These are phyloP conservation scores for Gossypium stocksii DNA, from an alignment of 345 rosid genomes.

Conservation along the genomic window DNA sequence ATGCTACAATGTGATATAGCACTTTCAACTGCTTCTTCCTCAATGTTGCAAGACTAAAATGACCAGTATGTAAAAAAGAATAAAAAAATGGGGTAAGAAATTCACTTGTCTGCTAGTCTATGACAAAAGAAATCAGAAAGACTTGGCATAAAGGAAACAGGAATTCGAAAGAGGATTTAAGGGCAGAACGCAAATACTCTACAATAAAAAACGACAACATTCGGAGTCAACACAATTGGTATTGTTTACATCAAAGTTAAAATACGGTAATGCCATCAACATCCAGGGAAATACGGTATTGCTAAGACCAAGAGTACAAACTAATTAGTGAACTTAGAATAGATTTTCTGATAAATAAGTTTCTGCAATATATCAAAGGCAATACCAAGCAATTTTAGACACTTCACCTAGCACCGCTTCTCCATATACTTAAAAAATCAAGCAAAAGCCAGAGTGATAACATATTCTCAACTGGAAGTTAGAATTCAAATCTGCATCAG, in stretches of 20 bases:
- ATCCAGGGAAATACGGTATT: neutral
- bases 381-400: neutral
- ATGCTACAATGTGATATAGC: constrained; percentile 72
- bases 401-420: neutral
- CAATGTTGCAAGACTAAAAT: constrained; percentile 65
- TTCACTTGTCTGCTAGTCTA: neutral
- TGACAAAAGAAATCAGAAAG: neutral
- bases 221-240: neutral
- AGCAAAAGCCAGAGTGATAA: neutral
- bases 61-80: neutral
- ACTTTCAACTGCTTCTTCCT: constrained; percentile 64
- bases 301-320: neutral
- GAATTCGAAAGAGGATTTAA: neutral
- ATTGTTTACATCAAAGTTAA: neutral
- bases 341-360: neutral
- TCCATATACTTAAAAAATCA: neutral
- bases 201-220: neutral
- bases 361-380: neutral
- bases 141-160: neutral
- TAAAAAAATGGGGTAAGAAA: neutral
- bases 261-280: neutral
- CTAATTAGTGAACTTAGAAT: neutral
- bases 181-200: neutral
- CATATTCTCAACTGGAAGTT: neutral
- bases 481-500: neutral